Percentiles rank a stretch among this genome's conserved stretches.
phyloP scores from a whole-genome alignment of 176 grass and related monocot genomes.

The Urochloa ruziziensis region DNA sequence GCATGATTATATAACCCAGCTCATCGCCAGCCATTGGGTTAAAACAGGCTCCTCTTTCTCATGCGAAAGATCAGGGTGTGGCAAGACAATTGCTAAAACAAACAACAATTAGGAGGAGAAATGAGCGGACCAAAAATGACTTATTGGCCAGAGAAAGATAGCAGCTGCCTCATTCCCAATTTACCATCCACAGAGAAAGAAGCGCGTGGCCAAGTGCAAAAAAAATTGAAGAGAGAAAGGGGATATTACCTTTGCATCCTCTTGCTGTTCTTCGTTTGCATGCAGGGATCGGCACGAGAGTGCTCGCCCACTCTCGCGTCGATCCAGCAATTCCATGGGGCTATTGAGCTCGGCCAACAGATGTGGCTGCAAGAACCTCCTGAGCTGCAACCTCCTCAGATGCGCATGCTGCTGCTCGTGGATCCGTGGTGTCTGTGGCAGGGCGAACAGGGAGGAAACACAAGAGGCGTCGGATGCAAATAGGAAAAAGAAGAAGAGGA shows the following conservation, averaged over 20 bases:
- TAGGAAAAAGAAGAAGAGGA: slow-evolving; percentile 38
- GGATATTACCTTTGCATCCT: neutral
- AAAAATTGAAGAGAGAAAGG: neutral
- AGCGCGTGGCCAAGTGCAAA: neutral
- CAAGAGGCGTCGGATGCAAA: slow-evolving; percentile 35
- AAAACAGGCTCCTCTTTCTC: slow-evolving; percentile 28
- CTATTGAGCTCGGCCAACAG: slow-evolving; percentile 33
- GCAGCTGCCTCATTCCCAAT: neutral
- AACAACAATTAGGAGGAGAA: slow-evolving; percentile 20
- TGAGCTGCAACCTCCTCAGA: slow-evolving; percentile 35
- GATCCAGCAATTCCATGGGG: slow-evolving; percentile 44
- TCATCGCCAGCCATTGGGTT: slow-evolving; percentile 14
- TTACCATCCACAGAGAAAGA: slow-evolving; percentile 26
- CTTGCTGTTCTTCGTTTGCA: slow-evolving; percentile 15
- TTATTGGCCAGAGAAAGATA: slow-evolving; percentile 12
- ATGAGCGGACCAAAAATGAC: slow-evolving; percentile 35
- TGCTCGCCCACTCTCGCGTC: slow-evolving; percentile 54
- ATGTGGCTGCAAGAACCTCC: slow-evolving; percentile 30
- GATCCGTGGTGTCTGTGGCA: slow-evolving; percentile 37
- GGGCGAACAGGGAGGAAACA: neutral
- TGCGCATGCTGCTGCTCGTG: slow-evolving; percentile 39
- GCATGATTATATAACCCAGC: neutral
- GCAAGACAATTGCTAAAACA: slow-evolving; percentile 23
- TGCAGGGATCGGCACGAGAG: slow-evolving; percentile 45
- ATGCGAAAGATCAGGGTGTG: slow-evolving; percentile 30